These are phyloP conservation scores for Beauveria medogensis DNA, from an alignment of 2,329 filamentous ascomycete genomes.

Conservation along the genomic window DNA sequence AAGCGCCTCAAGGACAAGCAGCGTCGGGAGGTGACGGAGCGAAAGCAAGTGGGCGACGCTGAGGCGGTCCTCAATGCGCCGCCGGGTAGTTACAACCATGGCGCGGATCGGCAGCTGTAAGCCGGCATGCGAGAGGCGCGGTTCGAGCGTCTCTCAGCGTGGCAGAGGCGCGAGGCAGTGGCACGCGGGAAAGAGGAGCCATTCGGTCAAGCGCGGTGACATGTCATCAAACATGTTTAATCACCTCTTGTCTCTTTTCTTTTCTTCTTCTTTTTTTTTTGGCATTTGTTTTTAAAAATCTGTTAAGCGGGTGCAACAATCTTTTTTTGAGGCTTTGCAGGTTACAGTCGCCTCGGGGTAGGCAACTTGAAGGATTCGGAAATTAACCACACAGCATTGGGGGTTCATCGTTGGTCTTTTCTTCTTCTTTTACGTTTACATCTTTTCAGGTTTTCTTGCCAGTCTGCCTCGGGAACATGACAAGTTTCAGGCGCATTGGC, in stretches of 20 bases:
- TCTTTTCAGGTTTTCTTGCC: neutral
- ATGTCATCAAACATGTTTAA: constrained; percentile 12
- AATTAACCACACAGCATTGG: neutral
- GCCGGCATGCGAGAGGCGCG: neutral
- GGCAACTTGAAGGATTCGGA: neutral
- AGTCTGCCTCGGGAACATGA: neutral
- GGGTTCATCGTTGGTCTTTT: neutral
- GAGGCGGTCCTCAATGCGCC: constrained; percentile 61
- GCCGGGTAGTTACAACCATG: constrained; percentile 26
- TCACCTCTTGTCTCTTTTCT: neutral
- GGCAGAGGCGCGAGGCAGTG: neutral
- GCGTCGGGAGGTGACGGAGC: constrained; percentile 65
- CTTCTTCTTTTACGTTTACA: neutral
- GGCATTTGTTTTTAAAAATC: constrained; percentile 1
- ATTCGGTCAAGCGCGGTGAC: neutral
- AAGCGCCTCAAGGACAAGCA: constrained; percentile 54
- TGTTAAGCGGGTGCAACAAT: constrained; percentile 3
- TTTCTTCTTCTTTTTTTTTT: neutral
- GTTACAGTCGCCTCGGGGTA: neutral
- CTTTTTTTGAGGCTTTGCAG: neutral
- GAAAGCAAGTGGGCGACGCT: constrained; percentile 84
- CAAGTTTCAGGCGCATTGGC: neutral
- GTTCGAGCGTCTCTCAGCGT: no score
- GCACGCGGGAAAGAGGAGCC: neutral
- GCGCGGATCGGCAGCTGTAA: constrained; percentile 29